Base-by-base conservation (phyloP, 1,139 yeast genomes). In the Suhomyces panamericanus region DNA sequence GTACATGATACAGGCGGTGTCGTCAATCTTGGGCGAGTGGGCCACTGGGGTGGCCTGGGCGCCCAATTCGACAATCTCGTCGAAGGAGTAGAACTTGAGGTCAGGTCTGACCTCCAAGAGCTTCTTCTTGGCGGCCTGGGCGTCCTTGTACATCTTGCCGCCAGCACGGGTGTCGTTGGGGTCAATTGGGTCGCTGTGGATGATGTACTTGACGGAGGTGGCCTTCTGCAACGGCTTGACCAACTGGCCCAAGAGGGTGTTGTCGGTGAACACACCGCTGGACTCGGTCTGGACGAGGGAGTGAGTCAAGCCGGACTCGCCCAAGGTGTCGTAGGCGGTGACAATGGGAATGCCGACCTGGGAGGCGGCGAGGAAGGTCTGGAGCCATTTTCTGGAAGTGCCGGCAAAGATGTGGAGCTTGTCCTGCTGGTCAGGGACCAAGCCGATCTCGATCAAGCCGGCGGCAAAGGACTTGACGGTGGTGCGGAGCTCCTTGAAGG, bases 281-380 rank as follows among this genome's bases (percentile, higher is more conserved):
- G 96, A 81, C 39, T 76, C 87, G 6, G 98, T 88, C 69, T 91
- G 88, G 36, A 78, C 75, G 61, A 93, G 75, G 6, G 97, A 89
- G 66, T 87, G 96, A 48, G 85, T 86, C 61, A 93, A 77, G 31
- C 99, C 99, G 35, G 80, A 78, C 65, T 90, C 96, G 49, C 99
- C 99, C 53, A 93, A 76, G 32, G 99, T 91, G 66, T 93, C 99
- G 67, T 93, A 93, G 32, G 99, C 98, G 26, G 99, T 95, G 37
- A 90, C 99, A 50, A 87, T 79, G 20, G 98, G 88, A 49, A 95
- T 83, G 43, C 80, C 70, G 66, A 90, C 96, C 48, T 89, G 71
- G 57, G 81, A 79, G 43, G 87, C 77, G 13, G 91, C 96, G 53
- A 90, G 67, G 53, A 85, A 93, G 34, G 89, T 78, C 68, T 88